Evolutionary conservation across 2,329 filamentous ascomycete species (phyloP).

Genomic region (Pleoardoris graminearum): DNA sequence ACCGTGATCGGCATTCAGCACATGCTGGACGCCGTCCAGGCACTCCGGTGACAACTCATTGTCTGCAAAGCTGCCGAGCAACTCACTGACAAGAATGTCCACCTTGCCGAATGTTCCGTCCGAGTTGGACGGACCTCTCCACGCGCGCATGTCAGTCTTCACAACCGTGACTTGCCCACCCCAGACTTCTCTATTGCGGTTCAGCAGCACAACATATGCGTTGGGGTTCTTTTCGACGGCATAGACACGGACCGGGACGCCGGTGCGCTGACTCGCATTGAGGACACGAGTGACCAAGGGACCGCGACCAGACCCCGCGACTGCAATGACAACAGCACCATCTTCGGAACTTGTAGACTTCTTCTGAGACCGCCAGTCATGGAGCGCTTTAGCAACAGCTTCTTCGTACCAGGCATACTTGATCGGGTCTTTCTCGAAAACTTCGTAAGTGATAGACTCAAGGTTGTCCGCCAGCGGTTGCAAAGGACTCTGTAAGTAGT

Average conservation of each 20-base stretch:
- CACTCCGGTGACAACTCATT: constrained; percentile 98
- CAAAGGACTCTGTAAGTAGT: constrained; percentile 92
- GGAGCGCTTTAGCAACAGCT: constrained; percentile 78
- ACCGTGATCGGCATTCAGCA: constrained; percentile 77
- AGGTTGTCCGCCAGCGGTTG: constrained; percentile 96
- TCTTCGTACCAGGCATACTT: constrained; percentile 96
- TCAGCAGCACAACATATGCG: constrained; percentile 87
- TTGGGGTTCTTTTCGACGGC: constrained; percentile 98
- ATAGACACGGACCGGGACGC: constrained; percentile 82
- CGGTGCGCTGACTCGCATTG: constrained; percentile 74
- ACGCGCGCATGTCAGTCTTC: constrained; percentile 95
- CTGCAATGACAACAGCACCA: constrained; percentile 79
- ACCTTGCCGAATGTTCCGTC: constrained; percentile 66
- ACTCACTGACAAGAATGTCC: constrained; percentile 91
- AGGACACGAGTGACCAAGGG: constrained; percentile 88
- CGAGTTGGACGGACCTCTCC: constrained; percentile 75
- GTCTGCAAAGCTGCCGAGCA: constrained; percentile 93
- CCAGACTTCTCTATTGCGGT: constrained; percentile 83
- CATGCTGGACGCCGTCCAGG: constrained; percentile 90
- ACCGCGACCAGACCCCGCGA: constrained; percentile 90
- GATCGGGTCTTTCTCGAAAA: constrained; percentile 97
- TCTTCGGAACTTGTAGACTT: constrained; percentile 74
- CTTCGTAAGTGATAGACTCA: constrained; percentile 96
- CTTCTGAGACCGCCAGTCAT: constrained; percentile 72
- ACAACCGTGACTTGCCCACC: constrained; percentile 78